Evolutionary conservation across 2,329 filamentous ascomycete genomes (phyloP).

Genomic region (Calycina herbarum): DNA sequence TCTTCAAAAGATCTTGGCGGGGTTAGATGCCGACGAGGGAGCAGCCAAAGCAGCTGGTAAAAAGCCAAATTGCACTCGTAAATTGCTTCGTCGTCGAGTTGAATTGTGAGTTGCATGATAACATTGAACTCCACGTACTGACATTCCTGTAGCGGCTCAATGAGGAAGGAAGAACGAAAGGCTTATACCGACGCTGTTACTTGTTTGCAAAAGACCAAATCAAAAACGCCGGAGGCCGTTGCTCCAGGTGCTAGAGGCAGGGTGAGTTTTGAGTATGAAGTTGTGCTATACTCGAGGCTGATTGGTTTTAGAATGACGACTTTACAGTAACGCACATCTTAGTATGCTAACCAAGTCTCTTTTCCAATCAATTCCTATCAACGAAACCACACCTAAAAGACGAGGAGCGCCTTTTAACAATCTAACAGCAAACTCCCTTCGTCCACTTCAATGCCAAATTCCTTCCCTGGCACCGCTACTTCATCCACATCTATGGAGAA

Average conservation of each 20-base stretch:
- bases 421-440: slow-evolving; percentile 29
- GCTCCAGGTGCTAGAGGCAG: slow-evolving; percentile 37
- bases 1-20: not conserved
- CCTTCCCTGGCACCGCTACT: slow-evolving; percentile 46
- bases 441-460: slow-evolving; percentile 27
- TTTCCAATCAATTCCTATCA: too few relatives aligned
- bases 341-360: not conserved
- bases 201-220: slow-evolving; percentile 36
- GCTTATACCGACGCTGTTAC: slow-evolving; percentile 40
- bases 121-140: not conserved
- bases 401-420: not conserved
- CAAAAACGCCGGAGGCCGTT: slow-evolving; percentile 28
- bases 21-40: slow-evolving; percentile 4
- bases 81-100: not conserved
- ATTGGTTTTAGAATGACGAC: slow-evolving; percentile 37
- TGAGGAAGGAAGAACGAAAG: slow-evolving; percentile 13
- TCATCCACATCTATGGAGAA: slow-evolving; percentile 42
- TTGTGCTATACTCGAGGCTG: not conserved
- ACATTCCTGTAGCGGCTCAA: slow-evolving; percentile 1
- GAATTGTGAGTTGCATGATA: slow-evolving; percentile 9
- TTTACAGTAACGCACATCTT: slow-evolving; percentile 38
- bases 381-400: not conserved
- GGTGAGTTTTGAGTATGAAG: slow-evolving; percentile 18
- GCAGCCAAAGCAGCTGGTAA: slow-evolving; percentile 1
- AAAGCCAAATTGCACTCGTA: slow-evolving; percentile 5